These are phyloP conservation scores for Termitomyces heimii DNA, from an alignment of 768 basidiomycete species.

Conservation along the genomic window DNA sequence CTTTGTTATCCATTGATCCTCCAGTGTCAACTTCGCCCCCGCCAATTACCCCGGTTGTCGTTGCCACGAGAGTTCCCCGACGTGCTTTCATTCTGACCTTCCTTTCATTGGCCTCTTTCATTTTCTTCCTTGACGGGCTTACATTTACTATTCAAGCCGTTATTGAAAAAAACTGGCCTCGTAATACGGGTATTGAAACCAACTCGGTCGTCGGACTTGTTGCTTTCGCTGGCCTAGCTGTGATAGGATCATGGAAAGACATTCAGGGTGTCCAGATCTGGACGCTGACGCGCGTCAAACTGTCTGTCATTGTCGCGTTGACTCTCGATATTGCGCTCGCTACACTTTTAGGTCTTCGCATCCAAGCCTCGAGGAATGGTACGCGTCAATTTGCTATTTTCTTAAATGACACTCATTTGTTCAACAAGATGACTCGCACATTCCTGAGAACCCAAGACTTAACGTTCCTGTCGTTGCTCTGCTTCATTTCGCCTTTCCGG, in stretches of 20 bases:
- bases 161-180: slow-evolving; percentile 60
- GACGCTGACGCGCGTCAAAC: slow-evolving; percentile 52
- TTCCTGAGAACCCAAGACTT: slow-evolving; percentile 24
- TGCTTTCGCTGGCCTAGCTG: slow-evolving; percentile 68
- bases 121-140: slow-evolving; percentile 75
- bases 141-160: slow-evolving; percentile 63
- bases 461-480: slow-evolving; percentile 22
- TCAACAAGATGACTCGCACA: slow-evolving; percentile 17
- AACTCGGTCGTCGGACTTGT: slow-evolving; percentile 63
- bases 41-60: slow-evolving; percentile 74
- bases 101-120: slow-evolving; percentile 62
- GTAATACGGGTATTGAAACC: slow-evolving; percentile 56
- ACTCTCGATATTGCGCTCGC: slow-evolving; percentile 56
- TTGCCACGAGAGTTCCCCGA: slow-evolving; percentile 68
- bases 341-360: slow-evolving; percentile 41
- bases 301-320: slow-evolving; percentile 47
- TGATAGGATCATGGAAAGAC: slow-evolving; percentile 77
- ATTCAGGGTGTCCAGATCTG: slow-evolving; percentile 64
- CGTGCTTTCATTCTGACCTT: slow-evolving; percentile 67
- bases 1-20: slow-evolving; percentile 48
- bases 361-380: slow-evolving; percentile 31
- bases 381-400: slow-evolving; percentile 9
- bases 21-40: slow-evolving; percentile 44
- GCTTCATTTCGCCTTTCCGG: slow-evolving; percentile 44
- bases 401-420: slow-evolving; percentile 7